Percentiles rank a stretch among this genome's conserved stretches.
Conservation (phyloP, 495 filamentous ascomycete genomes). For the Xylaria nigripes region DNA sequence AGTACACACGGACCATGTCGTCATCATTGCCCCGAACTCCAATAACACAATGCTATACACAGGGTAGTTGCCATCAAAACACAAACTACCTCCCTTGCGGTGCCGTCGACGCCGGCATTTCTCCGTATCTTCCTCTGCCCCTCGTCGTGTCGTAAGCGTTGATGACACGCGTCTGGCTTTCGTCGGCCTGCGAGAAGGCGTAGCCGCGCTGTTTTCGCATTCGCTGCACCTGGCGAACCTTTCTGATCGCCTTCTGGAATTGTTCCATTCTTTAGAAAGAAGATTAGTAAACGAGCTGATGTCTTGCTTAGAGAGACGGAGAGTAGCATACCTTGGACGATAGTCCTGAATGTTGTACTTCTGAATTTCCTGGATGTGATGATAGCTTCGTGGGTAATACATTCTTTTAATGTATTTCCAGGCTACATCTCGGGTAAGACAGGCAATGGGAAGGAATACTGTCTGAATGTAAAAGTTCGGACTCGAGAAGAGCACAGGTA, state of each 20-base stretch:
- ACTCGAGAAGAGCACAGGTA: constrained; percentile 69
- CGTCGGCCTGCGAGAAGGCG: constrained; percentile 95
- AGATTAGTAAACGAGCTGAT: constrained; percentile 10
- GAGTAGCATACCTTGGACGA: constrained; percentile 60
- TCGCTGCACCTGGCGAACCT: constrained; percentile 94
- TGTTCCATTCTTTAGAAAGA: constrained; percentile 77
- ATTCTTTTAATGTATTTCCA: constrained; percentile 86
- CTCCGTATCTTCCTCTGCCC: constrained; percentile 84
- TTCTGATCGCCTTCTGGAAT: constrained; percentile 98
- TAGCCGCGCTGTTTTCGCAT: constrained; percentile 99
- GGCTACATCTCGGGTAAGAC: constrained; percentile 81
- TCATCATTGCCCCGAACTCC: constrained; percentile 13
- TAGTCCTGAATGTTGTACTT: constrained; percentile 99
- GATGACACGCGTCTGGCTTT: constrained; percentile 84
- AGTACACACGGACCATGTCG: constrained; percentile 11
- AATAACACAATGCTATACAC: constrained; percentile 8
- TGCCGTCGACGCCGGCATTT: constrained; percentile 69
- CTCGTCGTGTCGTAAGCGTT: constrained; percentile 96
- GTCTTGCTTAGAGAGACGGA: not conserved
- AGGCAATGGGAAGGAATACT: constrained; percentile 69
- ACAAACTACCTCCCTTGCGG: constrained; percentile 26
- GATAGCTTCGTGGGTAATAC: constrained; percentile 92
- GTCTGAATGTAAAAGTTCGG: constrained; percentile 88
- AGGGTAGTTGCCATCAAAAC: constrained; percentile 1
- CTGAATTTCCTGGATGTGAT: constrained; percentile 99